phyloP scores from a whole-genome alignment of 2,329 filamentous ascomycete species.

The Beauveria asiatica region DNA sequence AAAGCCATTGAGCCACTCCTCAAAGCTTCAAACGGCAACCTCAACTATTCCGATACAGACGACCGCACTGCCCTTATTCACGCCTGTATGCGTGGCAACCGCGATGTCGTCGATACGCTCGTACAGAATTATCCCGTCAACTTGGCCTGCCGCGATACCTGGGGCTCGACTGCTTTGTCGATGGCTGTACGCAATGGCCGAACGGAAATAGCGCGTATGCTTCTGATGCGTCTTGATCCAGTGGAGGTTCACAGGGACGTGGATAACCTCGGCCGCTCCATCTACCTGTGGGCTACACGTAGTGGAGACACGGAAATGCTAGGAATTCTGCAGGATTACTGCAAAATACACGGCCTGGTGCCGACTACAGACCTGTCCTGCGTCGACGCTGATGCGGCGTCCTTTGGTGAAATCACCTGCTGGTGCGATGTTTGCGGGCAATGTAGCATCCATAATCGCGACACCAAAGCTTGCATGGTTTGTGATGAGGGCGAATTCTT shows the following conservation, averaged over 20 bases:
- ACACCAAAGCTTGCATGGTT: slow-evolving; percentile 4
- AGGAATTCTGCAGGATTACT: background rate
- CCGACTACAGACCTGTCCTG: background rate
- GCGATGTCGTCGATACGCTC: background rate
- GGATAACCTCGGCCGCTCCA: background rate
- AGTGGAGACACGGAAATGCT: background rate
- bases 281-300: slow-evolving; percentile 1
- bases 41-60: background rate
- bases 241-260: background rate
- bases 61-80: slow-evolving; percentile 6
- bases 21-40: background rate
- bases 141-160: background rate
- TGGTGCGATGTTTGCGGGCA: slow-evolving; percentile 15
- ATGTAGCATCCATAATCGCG: slow-evolving; percentile 1
- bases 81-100: slow-evolving; percentile 2
- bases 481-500: slow-evolving; percentile 14
- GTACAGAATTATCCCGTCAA: background rate
- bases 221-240: background rate
- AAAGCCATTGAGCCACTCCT: background rate
- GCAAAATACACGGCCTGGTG: background rate
- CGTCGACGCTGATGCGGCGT: background rate
- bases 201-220: background rate
- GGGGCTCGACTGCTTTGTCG: slow-evolving; percentile 5
- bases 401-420: background rate
- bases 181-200: slow-evolving; percentile 6